Percentiles rank a stretch among this genome's conserved stretches.
Conservation (phyloP, 2,329 filamentous ascomycete genomes). For the Chrysosporium queenslandicum region DNA sequence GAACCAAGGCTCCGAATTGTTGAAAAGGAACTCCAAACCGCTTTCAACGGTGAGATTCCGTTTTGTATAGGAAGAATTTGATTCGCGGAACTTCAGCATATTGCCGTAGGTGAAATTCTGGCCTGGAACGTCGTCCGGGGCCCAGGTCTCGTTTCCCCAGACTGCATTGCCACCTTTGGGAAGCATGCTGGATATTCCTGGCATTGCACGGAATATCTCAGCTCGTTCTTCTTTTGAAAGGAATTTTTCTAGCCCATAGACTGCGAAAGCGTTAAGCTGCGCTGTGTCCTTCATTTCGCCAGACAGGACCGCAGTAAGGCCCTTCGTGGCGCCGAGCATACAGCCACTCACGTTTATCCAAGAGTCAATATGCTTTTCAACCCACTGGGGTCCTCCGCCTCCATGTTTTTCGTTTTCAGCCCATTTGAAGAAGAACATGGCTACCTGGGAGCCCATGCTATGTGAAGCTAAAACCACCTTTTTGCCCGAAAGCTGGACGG, state of each 20-base stretch:
- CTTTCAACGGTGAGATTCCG: conserved; percentile 71
- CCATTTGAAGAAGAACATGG: conserved; percentile 72
- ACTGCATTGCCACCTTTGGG: conserved; percentile 86
- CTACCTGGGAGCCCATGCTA: conserved; percentile 94
- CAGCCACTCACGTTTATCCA: conserved; percentile 99
- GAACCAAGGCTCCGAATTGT: conserved; percentile 79
- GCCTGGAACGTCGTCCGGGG: conserved; percentile 71
- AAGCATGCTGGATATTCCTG: conserved; percentile 90
- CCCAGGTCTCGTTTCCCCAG: conserved; percentile 84
- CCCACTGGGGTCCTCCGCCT: conserved; percentile 74
- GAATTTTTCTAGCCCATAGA: conserved; percentile 95
- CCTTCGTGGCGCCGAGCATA: conserved; percentile 92
- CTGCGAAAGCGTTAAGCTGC: conserved; percentile 89
- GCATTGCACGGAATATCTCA: conserved; percentile 94
- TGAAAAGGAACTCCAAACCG: conserved; percentile 67
- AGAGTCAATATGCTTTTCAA: conserved; percentile 76
- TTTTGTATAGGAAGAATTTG: conserved; percentile 50
- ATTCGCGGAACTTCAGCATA: conserved; percentile 70
- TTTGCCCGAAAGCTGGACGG: conserved; percentile 58
- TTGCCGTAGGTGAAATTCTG: conserved; percentile 68
- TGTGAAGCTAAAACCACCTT: conserved; percentile 85
- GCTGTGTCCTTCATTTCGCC: conserved; percentile 98
- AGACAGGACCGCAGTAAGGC: conserved; percentile 76
- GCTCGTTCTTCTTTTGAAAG: conserved; percentile 80
- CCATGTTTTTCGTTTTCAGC: conserved; percentile 71